phyloP scores from a whole-genome alignment of 495 filamentous ascomycete genomes.

The Daldinia caldariorum region DNA sequence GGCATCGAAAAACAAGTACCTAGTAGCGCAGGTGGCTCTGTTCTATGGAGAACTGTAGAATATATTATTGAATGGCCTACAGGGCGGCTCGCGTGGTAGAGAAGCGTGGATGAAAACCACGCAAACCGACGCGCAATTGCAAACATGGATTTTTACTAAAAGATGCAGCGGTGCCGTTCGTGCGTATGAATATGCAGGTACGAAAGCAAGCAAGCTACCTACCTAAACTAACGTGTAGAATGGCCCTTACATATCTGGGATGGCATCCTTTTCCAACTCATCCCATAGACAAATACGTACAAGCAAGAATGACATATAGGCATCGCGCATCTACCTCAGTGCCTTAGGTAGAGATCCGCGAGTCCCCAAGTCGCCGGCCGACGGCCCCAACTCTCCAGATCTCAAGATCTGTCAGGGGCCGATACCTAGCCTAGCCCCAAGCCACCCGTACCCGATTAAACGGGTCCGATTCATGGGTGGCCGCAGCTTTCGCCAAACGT shows the following conservation, averaged over 20 bases:
- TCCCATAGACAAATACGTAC: not conserved
- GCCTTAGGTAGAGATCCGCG: too few species aligned
- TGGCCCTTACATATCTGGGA: not conserved
- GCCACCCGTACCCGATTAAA: not conserved
- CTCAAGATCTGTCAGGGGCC: not conserved
- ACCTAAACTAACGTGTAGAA: not conserved
- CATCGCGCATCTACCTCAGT: not conserved
- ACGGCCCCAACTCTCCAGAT: too few species aligned
- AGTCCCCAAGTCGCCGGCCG: not conserved
- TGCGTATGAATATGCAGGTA: slow-evolving; percentile 2
- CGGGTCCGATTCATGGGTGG: not conserved
- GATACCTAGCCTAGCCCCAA: not conserved
- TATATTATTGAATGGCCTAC: not conserved
- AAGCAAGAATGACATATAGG: not conserved
- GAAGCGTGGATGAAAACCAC: not conserved
- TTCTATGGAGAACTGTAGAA: not conserved
- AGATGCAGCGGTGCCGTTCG: not conserved
- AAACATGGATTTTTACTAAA: not conserved
- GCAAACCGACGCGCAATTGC: not conserved
- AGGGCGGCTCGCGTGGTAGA: not conserved
- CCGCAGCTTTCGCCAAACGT: not conserved
- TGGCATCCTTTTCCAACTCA: not conserved
- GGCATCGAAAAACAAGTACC: not conserved
- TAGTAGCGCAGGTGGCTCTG: not conserved
- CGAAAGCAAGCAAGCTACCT: not conserved